Conservation (phyloP, 78 protist genomes). For the Diacronema lutheri region DNA sequence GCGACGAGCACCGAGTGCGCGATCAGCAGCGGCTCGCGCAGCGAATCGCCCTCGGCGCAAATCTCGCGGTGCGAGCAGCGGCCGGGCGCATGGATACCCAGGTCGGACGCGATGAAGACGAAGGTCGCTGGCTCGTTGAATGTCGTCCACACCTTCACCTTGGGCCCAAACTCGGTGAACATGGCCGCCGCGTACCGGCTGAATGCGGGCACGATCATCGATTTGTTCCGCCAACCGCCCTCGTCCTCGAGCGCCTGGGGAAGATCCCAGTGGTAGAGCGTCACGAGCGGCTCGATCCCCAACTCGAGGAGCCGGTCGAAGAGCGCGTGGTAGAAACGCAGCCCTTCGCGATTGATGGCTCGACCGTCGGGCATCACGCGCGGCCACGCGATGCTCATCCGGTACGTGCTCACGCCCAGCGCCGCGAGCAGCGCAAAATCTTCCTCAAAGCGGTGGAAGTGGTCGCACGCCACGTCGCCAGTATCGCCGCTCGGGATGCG, state of each 20-base stretch:
- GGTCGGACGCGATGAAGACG: neutral
- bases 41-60: neutral
- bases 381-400: constrained; percentile 55
- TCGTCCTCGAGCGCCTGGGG: neutral
- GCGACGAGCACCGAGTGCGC: constrained; percentile 42
- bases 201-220: neutral
- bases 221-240: neutral
- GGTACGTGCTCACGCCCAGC: neutral
- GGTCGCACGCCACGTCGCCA: constrained; percentile 68
- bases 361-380: constrained; percentile 51
- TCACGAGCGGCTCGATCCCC: constrained; percentile 47
- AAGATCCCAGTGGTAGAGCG: constrained; percentile 49
- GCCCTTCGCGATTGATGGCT: neutral
- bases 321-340: constrained; percentile 27
- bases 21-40: constrained; percentile 34
- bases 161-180: constrained; percentile 12
- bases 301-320: constrained; percentile 24
- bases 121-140: constrained; percentile 57
- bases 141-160: constrained; percentile 61
- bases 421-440: constrained; percentile 34
- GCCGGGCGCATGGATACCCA: constrained; percentile 35
- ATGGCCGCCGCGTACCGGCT: neutral
- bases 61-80: constrained; percentile 19
- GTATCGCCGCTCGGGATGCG: constrained; percentile 16
- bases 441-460: constrained; percentile 30